A percentile compares a stretch with the other conserved stretches of the same genome.
These are phyloP conservation scores for Ajuga reptans DNA, from an alignment of 305 asterid species.

Conservation along the genomic window DNA sequence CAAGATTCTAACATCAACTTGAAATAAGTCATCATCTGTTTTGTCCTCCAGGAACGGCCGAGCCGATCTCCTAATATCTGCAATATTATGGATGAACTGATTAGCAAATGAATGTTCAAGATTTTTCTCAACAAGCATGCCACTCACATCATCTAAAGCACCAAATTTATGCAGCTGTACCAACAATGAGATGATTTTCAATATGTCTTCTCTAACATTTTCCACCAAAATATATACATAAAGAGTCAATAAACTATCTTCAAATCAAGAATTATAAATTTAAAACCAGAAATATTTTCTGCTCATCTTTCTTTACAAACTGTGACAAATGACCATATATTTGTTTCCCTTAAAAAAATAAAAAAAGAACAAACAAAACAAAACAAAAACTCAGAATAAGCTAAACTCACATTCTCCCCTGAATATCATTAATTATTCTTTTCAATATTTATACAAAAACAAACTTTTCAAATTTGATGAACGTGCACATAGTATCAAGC, in stretches of 20 bases:
- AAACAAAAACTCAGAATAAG: background rate
- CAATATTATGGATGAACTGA: slow-evolving; percentile 12
- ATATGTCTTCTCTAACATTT: background rate
- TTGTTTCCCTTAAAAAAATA: no score
- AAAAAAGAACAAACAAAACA: background rate
- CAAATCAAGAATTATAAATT: no score
- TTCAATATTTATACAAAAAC: background rate
- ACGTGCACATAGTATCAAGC: background rate
- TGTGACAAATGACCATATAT: background rate
- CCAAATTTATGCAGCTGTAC: background rate
- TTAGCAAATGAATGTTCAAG: slow-evolving; percentile 16
- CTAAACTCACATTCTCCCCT: background rate
- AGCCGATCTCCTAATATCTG: slow-evolving; percentile 77
- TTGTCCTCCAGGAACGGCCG: slow-evolving; percentile 70
- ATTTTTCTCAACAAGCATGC: background rate
- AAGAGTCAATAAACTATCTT: no score
- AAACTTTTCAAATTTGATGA: background rate
- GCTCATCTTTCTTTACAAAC: background rate
- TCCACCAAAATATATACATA: background rate
- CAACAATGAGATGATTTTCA: background rate
- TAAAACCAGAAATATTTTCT: no score
- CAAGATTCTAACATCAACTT: slow-evolving; percentile 65
- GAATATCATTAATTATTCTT: background rate
- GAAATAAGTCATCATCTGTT: slow-evolving; percentile 77
- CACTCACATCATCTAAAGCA: background rate